These are phyloP conservation scores for Dactylellina parvicollis DNA, from an alignment of 2,329 filamentous ascomycete genomes.

Conservation along the genomic window DNA sequence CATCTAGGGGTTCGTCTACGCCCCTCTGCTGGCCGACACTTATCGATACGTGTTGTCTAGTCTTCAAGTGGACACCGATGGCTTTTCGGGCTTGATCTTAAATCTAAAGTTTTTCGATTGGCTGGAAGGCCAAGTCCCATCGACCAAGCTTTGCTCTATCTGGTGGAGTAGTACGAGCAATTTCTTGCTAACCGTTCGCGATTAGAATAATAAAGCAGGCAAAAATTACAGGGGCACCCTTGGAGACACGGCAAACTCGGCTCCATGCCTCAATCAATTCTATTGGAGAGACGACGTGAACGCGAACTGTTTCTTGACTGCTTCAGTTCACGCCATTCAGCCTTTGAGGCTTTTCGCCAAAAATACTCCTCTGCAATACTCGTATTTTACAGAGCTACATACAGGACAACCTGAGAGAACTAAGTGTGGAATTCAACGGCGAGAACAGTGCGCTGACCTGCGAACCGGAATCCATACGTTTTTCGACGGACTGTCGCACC, in stretches of 20 bases:
- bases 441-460: too few species aligned
- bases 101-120: constrained; percentile 25
- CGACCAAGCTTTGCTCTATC: background rate
- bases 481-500: background rate
- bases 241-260: constrained; percentile 38
- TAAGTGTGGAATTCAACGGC: too few species aligned
- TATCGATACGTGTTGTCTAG: constrained; percentile 21
- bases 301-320: too few species aligned
- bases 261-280: constrained; percentile 9
- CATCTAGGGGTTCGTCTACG: background rate
- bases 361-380: too few species aligned
- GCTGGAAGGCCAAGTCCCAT: too few species aligned
- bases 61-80: background rate
- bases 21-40: background rate
- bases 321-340: too few species aligned
- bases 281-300: background rate
- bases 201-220: constrained; percentile 15
- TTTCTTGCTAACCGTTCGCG: constrained; percentile 4
- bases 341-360: too few species aligned
- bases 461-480: background rate
- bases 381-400: too few species aligned
- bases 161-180: background rate
- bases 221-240: constrained; percentile 8
- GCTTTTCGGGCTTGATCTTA: constrained; percentile 25
- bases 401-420: too few species aligned